Conservation (phyloP, 2,329 filamentous ascomycete species). For the Hypoxylon sp. region DNA sequence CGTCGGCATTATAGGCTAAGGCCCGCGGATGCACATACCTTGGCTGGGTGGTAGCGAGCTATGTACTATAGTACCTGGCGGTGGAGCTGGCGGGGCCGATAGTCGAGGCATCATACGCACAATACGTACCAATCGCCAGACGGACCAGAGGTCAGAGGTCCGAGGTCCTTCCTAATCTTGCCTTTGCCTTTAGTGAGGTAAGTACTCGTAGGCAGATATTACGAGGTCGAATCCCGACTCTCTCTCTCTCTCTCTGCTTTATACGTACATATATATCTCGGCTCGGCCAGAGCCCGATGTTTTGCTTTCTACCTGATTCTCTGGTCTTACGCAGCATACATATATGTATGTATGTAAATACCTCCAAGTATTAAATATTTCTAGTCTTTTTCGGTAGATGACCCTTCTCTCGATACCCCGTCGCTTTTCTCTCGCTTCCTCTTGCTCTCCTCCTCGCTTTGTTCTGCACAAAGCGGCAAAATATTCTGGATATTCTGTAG, state of each 20-base stretch:
- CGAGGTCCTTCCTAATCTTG: conserved; percentile 29
- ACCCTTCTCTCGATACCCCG: background rate
- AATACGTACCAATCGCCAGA: background rate
- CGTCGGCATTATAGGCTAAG: background rate
- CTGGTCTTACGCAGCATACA: too few species aligned
- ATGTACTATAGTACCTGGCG: too few species aligned
- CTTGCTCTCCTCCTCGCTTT: background rate
- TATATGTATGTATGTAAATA: background rate
- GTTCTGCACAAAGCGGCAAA: conserved; percentile 7
- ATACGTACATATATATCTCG: too few species aligned
- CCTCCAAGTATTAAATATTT: background rate
- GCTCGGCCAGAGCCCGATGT: background rate
- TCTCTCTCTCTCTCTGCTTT: background rate
- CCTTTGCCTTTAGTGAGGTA: background rate
- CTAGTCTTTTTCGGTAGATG: background rate
- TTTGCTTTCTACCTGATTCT: too few species aligned
- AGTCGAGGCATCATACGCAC: conserved; percentile 40
- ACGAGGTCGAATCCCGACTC: conserved; percentile 1
- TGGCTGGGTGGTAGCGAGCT: too few species aligned
- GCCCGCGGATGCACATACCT: background rate
- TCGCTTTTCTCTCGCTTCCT: background rate
- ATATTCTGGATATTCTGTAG: background rate
- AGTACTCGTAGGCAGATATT: too few species aligned
- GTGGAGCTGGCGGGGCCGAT: conserved; percentile 35
- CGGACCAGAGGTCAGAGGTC: background rate